These are phyloP conservation scores for Colletotrichum shisoi DNA, from an alignment of 2,329 filamentous ascomycete genomes.

Conservation along the genomic window DNA sequence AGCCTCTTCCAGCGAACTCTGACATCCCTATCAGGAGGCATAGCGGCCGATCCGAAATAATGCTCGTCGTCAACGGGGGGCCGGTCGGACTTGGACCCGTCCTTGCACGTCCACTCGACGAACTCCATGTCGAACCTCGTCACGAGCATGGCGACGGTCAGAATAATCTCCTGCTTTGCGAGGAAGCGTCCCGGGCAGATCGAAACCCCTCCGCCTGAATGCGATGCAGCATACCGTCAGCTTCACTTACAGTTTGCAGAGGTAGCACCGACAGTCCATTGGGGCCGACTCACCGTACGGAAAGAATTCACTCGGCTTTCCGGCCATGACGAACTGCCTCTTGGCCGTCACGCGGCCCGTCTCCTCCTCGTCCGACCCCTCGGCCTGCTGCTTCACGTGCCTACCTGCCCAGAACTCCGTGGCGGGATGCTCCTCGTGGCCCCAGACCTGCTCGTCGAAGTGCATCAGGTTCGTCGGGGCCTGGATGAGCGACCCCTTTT, in stretches of 20 bases:
- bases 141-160: conserved; percentile 46
- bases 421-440: conserved; percentile 12
- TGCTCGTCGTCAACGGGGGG: conserved; percentile 25
- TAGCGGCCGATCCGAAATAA: conserved; percentile 33
- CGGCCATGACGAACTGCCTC: conserved; percentile 22
- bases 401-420: conserved; percentile 40
- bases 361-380: neutral
- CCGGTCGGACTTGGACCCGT: conserved; percentile 23
- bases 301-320: conserved; percentile 32
- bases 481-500: conserved; percentile 41
- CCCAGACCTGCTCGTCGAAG: conserved; percentile 38
- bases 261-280: no score
- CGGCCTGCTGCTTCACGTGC: conserved; percentile 26
- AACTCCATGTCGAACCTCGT: conserved; percentile 48
- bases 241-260: no score
- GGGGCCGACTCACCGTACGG: conserved; percentile 20
- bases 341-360: neutral
- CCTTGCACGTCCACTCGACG: conserved; percentile 32
- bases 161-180: conserved; percentile 52
- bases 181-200: conserved; percentile 53
- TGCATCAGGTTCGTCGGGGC: conserved; percentile 42
- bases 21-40: conserved; percentile 36
- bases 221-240: neutral
- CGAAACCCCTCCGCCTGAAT: conserved; percentile 46
- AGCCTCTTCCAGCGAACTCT: conserved; percentile 29